phyloP scores from a whole-genome alignment of 129 eudicot genomes.

The Chrysanthemum makinoi region DNA sequence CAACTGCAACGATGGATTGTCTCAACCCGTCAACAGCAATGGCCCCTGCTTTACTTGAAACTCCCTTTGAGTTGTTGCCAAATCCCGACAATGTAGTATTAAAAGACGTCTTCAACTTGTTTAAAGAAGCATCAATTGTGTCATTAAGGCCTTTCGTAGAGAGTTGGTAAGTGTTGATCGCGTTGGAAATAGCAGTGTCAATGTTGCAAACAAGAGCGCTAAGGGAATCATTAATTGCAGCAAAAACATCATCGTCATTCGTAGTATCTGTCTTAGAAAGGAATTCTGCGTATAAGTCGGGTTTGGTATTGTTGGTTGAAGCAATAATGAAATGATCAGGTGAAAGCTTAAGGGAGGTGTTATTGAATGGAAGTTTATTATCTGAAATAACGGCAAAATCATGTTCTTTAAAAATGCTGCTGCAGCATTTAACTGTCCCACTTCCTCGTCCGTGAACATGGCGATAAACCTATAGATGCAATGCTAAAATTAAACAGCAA shows the following conservation, averaged over 20 bases:
- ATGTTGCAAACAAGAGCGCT: constrained; percentile 45
- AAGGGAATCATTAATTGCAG: constrained; percentile 40
- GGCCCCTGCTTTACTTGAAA: constrained; percentile 46
- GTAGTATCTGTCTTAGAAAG: constrained; percentile 24
- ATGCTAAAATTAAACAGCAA: no score
- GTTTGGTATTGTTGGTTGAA: not conserved
- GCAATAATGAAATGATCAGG: constrained; percentile 5
- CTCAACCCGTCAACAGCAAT: constrained; percentile 66
- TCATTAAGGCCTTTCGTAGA: constrained; percentile 50
- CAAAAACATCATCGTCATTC: constrained; percentile 30
- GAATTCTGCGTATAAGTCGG: constrained; percentile 41
- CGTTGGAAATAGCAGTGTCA: constrained; percentile 44
- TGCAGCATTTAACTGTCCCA: no score
- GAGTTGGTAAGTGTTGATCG: constrained; percentile 34
- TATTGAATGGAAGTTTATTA: no score
- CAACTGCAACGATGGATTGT: constrained; percentile 36
- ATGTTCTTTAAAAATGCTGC: no score
- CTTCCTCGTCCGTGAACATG: no score
- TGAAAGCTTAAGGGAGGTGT: constrained; percentile 19
- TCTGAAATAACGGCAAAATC: no score
- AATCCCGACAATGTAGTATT: constrained; percentile 44
- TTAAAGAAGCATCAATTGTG: constrained; percentile 40
- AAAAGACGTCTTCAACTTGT: constrained; percentile 44
- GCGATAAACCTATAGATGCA: no score
- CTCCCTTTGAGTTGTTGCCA: constrained; percentile 46